These are phyloP conservation scores for Psilocybe cyanescens DNA, from an alignment of 768 basidiomycete species.

Conservation along the genomic window DNA sequence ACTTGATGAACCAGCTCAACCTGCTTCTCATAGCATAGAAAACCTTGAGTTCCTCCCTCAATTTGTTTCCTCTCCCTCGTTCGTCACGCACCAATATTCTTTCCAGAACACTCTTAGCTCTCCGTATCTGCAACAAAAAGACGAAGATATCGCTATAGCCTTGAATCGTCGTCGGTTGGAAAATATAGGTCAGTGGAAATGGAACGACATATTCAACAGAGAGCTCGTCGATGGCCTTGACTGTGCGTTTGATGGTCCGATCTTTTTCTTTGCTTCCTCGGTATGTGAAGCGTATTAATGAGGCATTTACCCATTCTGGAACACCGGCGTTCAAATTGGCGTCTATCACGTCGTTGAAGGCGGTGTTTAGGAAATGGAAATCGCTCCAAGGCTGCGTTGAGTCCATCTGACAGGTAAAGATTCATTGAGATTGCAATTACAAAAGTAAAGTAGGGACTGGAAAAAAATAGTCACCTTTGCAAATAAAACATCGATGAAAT, in stretches of 20 bases:
- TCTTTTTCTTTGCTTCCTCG: slow-evolving; percentile 54
- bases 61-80: slow-evolving; percentile 30
- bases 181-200: slow-evolving; percentile 82
- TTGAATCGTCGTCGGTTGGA: slow-evolving; percentile 58
- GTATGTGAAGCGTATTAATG: slow-evolving; percentile 75
- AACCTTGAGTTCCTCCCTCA: slow-evolving; percentile 58
- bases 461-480: slow-evolving; percentile 51
- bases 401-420: slow-evolving; percentile 61
- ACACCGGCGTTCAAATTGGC: slow-evolving; percentile 42
- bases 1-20: slow-evolving; percentile 88
- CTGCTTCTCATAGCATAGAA: slow-evolving; percentile 80
- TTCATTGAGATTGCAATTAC: background rate
- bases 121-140: slow-evolving; percentile 72
- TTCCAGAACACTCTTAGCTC: slow-evolving; percentile 75
- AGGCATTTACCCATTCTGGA: slow-evolving; percentile 62
- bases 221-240: slow-evolving; percentile 69
- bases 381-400: slow-evolving; percentile 73
- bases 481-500: slow-evolving; percentile 76
- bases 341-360: slow-evolving; percentile 70
- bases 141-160: slow-evolving; percentile 70
- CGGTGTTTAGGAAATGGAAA: slow-evolving; percentile 83
- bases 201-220: slow-evolving; percentile 80
- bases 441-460: too few species aligned
- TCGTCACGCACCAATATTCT: slow-evolving; percentile 67
- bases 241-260: slow-evolving; percentile 50